Base-by-base conservation (phyloP, 2,329 filamentous ascomycete genomes). In the Amphichorda felina region DNA sequence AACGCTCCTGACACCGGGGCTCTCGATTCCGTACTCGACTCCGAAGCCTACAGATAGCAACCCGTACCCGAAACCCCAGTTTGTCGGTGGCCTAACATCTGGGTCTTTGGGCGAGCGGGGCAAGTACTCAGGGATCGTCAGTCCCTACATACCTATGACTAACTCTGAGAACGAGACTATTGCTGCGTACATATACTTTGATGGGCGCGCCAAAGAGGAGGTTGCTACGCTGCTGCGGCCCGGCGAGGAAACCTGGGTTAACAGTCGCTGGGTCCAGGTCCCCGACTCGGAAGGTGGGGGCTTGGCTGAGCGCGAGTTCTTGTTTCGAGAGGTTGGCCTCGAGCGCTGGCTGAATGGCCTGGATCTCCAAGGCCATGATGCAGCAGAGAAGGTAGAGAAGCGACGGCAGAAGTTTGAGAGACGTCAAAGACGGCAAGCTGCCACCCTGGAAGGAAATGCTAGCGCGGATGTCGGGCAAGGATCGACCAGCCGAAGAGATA, bases 191-290 rank as follows among this genome's bases (percentile, higher is more conserved):
- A 96, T 98, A 48, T 98, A 98, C 63, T 98, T 98, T 53, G 91
- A 98, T 58, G 91, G 91, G 14, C 72, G 91, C 42, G 74, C 75
- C 41, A 98, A 98, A 57, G 91, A 98, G 56, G 91, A 98, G 61
- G 93, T 98, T 3, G 91, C 91, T 35, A 98, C 91, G 10, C 66
- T 98, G 38, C 67, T 98, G 35, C 73, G 91, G 37, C 82, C 88
- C 10, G 89, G 91, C 17, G 91, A 96, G 55, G 91, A 98, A 61
- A 98, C 91, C 2, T 98, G 91, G 91, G 93, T 98, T 17, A 98
- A 96, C 53, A 95, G 87, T 38, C 73, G 91, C 48, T 98, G 91
- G 91, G 91, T 98, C 34, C 89, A 93, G 53, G 78, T 98, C 6
- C 86, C 89, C 3, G 80, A 88, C 19, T 76, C 81, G 17, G 89